Percentiles rank a stretch among this genome's conserved stretches.
Evolutionary conservation across 768 basidiomycete species (phyloP).

Genomic region (Suillus subalutaceus): DNA sequence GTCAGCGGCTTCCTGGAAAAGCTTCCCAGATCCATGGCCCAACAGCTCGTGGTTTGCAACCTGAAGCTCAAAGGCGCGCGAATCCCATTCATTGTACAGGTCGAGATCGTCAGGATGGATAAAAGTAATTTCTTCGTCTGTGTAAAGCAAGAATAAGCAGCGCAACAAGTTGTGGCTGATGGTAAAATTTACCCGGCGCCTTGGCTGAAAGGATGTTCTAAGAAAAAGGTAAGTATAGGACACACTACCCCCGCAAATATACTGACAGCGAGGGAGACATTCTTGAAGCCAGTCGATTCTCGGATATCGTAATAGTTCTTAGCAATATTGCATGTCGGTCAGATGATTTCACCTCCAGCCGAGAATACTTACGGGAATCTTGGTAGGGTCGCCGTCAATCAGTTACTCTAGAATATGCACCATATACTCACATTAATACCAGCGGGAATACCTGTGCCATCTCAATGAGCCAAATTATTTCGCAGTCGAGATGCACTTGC

Average conservation of each 20-base stretch:
- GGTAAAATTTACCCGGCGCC: conserved; percentile 60
- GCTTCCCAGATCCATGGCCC: conserved; percentile 84
- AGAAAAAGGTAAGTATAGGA: not conserved
- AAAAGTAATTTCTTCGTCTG: conserved; percentile 81
- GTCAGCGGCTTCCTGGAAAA: conserved; percentile 75
- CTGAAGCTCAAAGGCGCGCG: conserved; percentile 79
- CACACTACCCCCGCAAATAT: not conserved
- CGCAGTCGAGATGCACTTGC: conserved; percentile 38
- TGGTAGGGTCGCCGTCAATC: not conserved
- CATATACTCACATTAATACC: conserved; percentile 71
- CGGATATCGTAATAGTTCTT: conserved; percentile 86
- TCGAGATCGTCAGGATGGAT: conserved; percentile 77
- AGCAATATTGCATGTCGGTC: not conserved
- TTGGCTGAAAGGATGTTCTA: conserved; percentile 89
- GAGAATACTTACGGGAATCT: conserved; percentile 62
- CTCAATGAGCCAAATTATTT: not conserved
- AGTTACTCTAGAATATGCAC: not conserved
- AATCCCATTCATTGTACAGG: conserved; percentile 79
- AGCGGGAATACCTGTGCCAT: conserved; percentile 68
- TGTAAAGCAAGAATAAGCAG: not conserved
- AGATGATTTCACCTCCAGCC: not conserved
- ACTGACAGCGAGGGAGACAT: conserved; percentile 79
- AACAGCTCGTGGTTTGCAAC: conserved; percentile 91
- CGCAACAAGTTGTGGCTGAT: not conserved
- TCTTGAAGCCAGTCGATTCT: conserved; percentile 85